These are phyloP conservation scores for Gossypium davidsonii DNA, from an alignment of 441 rosid genomes.

Conservation along the genomic window DNA sequence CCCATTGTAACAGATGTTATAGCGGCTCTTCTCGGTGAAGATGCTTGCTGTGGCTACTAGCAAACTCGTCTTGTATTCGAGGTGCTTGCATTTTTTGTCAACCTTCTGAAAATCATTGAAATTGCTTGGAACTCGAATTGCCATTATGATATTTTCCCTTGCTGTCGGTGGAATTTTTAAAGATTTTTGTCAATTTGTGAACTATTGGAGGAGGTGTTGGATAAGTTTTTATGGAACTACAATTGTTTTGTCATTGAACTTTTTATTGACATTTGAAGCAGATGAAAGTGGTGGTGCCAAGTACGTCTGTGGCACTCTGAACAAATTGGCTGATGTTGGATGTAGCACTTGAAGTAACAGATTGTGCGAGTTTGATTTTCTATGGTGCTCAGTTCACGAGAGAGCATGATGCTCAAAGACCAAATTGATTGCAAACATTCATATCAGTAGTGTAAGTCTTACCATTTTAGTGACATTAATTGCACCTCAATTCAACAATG, in stretches of 20 bases:
- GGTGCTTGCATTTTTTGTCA: not conserved
- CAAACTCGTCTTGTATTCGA: not conserved
- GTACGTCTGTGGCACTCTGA: not conserved
- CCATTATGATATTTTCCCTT: not conserved
- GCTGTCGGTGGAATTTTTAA: not conserved
- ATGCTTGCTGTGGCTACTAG: slow-evolving; percentile 17
- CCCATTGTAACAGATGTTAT: slow-evolving; percentile 26
- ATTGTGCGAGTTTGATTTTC: not conserved
- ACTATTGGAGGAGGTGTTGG: not conserved
- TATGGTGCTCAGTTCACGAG: not conserved
- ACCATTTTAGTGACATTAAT: too few relatives aligned
- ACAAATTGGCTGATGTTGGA: not conserved
- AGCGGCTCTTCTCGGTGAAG: slow-evolving; percentile 31
- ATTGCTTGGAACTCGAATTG: not conserved
- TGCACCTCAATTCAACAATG: not conserved
- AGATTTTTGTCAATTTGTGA: not conserved
- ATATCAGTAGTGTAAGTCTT: not conserved
- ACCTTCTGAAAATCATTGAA: not conserved
- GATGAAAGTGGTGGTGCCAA: not conserved
- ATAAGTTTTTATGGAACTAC: not conserved
- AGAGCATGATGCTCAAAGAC: not conserved
- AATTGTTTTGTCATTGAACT: not conserved
- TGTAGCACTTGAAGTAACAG: not conserved
- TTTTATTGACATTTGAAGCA: not conserved
- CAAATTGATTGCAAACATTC: not conserved